A percentile compares a stretch with the other conserved stretches of the same genome.
Conservation (phyloP, 192 early-diverging fungal species). For the Backusella circina region DNA sequence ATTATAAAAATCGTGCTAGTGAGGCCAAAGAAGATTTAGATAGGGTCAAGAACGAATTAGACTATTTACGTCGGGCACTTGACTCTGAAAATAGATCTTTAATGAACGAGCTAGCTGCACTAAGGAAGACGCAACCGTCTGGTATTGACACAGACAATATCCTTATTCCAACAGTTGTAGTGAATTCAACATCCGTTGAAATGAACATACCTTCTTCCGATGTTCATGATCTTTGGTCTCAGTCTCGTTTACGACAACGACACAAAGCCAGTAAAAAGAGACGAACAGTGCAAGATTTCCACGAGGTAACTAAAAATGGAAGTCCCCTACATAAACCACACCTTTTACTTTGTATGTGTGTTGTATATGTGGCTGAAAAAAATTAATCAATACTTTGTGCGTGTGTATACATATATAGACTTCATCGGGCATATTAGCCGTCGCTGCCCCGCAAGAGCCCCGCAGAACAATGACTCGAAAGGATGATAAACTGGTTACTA, state of each 20-base stretch:
- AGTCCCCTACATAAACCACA: neutral
- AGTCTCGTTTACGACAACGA: conserved; percentile 16
- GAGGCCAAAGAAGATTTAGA: conserved; percentile 31
- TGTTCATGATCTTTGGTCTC: conserved; percentile 15
- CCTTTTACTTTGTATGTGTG: too few species aligned
- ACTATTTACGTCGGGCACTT: conserved; percentile 11
- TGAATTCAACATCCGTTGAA: conserved; percentile 1
- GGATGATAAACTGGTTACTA: conserved; percentile 36
- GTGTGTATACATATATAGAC: neutral
- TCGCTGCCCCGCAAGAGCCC: neutral
- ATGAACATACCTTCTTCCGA: conserved; percentile 2
- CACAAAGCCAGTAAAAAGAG: conserved; percentile 2
- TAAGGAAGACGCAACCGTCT: conserved; percentile 4
- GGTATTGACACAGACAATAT: neutral
- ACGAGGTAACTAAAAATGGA: conserved; percentile 14
- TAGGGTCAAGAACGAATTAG: neutral
- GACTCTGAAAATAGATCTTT: conserved; percentile 23
- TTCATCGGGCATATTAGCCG: neutral
- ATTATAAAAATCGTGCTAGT: conserved; percentile 26
- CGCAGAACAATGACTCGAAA: conserved; percentile 11
- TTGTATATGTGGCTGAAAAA: neutral
- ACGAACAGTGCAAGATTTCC: conserved; percentile 12
- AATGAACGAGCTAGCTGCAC: conserved; percentile 23
- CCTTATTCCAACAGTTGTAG: neutral
- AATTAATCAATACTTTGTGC: neutral